Percentiles rank a stretch among this genome's conserved stretches.
These are phyloP conservation scores for Boletus reticuloceps DNA, from an alignment of 768 basidiomycete species.

Conservation along the genomic window DNA sequence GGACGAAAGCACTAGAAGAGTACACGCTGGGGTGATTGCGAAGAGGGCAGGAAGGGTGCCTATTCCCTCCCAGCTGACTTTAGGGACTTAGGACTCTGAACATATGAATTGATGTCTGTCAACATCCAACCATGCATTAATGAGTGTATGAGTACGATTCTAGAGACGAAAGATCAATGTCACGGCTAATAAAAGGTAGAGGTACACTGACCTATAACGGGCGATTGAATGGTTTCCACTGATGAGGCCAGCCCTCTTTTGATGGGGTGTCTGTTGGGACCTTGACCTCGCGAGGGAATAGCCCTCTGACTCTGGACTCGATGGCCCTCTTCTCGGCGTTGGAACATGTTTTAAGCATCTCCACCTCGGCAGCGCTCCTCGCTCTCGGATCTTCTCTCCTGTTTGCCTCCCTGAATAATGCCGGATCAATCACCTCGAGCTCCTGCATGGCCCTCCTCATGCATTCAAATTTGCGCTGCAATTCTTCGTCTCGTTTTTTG, in stretches of 20 bases:
- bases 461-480: constrained; percentile 72
- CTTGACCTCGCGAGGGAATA: constrained; percentile 86
- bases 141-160: neutral
- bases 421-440: constrained; percentile 49
- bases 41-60: constrained; percentile 52
- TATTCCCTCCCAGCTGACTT: constrained; percentile 30
- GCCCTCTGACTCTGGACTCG: constrained; percentile 73
- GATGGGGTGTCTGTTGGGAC: constrained; percentile 86
- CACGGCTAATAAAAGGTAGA: neutral
- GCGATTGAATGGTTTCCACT: constrained; percentile 70
- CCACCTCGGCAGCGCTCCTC: constrained; percentile 54
- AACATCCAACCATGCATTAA: neutral
- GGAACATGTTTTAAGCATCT: constrained; percentile 58
- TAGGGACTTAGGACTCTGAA: constrained; percentile 23
- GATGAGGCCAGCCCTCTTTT: constrained; percentile 79
- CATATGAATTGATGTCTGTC: neutral
- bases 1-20: constrained; percentile 76
- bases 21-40: constrained; percentile 69
- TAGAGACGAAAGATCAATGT: constrained; percentile 3
- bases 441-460: constrained; percentile 88
- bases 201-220: constrained; percentile 35
- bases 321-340: constrained; percentile 65
- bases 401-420: constrained; percentile 69
- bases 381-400: constrained; percentile 71
- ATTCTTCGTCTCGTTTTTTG: constrained; percentile 63